Evolutionary conservation across 768 basidiomycete species (phyloP).

Genomic region (Amanita rimosa): DNA sequence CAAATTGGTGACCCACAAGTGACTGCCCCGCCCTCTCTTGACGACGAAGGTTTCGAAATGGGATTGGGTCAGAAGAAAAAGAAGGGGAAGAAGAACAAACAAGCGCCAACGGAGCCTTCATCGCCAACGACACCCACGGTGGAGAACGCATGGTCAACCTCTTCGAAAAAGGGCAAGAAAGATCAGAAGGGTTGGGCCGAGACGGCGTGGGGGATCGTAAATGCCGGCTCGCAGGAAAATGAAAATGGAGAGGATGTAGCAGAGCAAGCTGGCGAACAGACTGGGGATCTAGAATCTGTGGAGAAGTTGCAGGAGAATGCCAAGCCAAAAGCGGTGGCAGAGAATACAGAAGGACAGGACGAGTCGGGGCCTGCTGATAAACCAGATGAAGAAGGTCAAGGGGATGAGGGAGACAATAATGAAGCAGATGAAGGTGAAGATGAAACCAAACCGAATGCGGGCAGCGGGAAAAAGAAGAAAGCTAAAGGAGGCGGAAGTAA

Average conservation of each 20-base stretch:
- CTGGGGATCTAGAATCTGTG: background rate
- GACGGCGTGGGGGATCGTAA: background rate
- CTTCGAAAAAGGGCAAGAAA: conserved; percentile 6
- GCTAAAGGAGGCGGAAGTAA: too few species aligned
- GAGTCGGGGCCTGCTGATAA: background rate
- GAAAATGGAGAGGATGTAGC: background rate
- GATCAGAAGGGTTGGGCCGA: conserved; percentile 4
- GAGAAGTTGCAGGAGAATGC: background rate
- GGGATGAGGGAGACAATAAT: background rate
- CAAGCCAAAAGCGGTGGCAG: background rate
- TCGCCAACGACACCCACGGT: background rate
- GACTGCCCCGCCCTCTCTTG: background rate
- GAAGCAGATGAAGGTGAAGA: background rate
- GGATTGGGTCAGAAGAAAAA: conserved; percentile 9
- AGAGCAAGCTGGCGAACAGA: background rate
- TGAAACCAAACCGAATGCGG: background rate
- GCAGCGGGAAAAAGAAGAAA: background rate
- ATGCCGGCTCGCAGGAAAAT: background rate
- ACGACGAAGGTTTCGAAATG: conserved; percentile 8
- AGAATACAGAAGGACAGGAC: background rate
- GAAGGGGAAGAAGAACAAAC: conserved; percentile 14
- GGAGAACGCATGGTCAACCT: background rate
- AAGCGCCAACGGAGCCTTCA: background rate
- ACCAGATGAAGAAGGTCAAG: background rate
- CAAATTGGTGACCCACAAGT: background rate